These are phyloP conservation scores for Mortierella sp. DNA, from an alignment of 371 early-diverging fungal genomes.

Conservation along the genomic window DNA sequence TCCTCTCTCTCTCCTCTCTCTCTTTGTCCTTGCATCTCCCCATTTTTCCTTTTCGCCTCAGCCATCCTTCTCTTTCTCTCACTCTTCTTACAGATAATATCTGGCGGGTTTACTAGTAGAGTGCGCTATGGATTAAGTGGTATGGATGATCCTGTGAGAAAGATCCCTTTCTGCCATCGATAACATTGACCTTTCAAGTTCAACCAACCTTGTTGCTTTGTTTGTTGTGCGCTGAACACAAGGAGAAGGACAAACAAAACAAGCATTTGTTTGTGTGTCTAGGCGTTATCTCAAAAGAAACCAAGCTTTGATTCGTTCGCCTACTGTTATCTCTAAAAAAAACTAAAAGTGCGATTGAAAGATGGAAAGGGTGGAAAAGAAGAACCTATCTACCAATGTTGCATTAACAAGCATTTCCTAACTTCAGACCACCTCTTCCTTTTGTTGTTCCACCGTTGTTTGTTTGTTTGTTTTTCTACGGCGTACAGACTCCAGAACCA, in stretches of 20 bases:
- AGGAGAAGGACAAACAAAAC: background rate
- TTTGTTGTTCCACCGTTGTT: background rate
- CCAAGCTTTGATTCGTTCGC: background rate
- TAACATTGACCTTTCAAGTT: background rate
- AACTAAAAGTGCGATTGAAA: background rate
- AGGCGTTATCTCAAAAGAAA: background rate
- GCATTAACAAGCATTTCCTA: background rate
- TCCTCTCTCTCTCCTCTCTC: background rate
- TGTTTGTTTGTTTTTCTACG: background rate
- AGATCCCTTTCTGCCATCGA: background rate
- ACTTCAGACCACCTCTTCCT: background rate
- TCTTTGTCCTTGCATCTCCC: no score
- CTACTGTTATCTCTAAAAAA: background rate
- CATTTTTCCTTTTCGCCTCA: no score
- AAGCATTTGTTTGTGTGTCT: background rate
- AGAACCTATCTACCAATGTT: no score
- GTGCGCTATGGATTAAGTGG: background rate
- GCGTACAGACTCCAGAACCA: constrained; percentile 33
- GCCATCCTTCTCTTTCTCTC: background rate
- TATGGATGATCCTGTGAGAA: no score
- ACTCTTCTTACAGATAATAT: background rate
- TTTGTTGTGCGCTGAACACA: background rate
- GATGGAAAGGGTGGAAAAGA: background rate
- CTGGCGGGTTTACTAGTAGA: background rate
- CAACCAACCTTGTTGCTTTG: background rate